Evolutionary conservation across 140 eudicot species (phyloP), one percentile per base, ranked within the genome.

Genomic region (Artemisia princeps): DNA sequence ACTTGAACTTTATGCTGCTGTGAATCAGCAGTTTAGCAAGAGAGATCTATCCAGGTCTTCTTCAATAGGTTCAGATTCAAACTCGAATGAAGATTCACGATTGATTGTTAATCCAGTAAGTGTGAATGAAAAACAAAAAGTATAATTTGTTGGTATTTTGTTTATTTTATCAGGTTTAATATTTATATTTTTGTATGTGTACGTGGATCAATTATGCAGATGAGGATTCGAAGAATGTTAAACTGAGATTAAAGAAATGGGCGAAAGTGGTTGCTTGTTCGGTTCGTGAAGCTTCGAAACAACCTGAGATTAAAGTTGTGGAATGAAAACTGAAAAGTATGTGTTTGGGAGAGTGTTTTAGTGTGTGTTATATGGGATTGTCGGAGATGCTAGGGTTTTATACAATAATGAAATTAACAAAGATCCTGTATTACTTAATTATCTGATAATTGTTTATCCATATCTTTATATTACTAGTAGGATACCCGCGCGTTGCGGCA

Each of bases 211-310:
- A 20, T 12, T 16, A 16, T 8, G 13, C 9, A 78, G 91, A 61
- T 20, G 85, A 79, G 42, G 83, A 79, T 63, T 87, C 85, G 17
- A 63, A 72, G 61, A 64, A 12, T 30, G 79, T 74, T 80, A 85
- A 85, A 76, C 64, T 71, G 74, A 82, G 71, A 59, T 16, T 84
- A 42, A 76, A 30, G 82, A 76, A 69, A 46, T 84, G 90, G 90
- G 83, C 90, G 8, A 78, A 82, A 70, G 83, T 77, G 71, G 87
- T 85, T 74, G 92, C 87, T 28, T 76, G 83, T 66, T 81, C 83
- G 49, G 61, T 81, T 64, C 84, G 53, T 6, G 73, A 56, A 61
- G 60, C 44, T 37, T 37, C 44, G 10, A 37, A 37, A 7, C 44
- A 37, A 37, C 44, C 9, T 37, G 10, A 6, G 2, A 37, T 6